Base-by-base conservation (phyloP, 1,139 yeast genomes). In the Pichia kudriavzevii region DNA sequence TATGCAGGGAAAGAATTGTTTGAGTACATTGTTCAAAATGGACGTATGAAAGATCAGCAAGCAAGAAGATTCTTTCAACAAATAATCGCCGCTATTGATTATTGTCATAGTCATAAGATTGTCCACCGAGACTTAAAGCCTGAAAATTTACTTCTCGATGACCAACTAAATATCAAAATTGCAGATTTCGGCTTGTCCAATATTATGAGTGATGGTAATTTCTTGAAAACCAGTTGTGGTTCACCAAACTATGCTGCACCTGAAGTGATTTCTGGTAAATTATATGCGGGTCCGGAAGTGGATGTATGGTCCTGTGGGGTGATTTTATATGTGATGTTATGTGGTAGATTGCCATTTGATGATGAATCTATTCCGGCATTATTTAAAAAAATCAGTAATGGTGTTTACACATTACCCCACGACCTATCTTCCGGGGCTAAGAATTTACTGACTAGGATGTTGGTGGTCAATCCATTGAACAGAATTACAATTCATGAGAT, bases 291-390 rank as follows among this genome's bases (percentile, higher is more conserved):
- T 5, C 97, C 97, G 3, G 98, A 91, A 61, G 98, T 91, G 33
- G 98, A 93, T 58, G 97, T 93, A 35, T 93, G 99, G 99, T 83
- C 95, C 0, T 82, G 95, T 50, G 98, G 99, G 49, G 97, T 93
- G 32, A 91, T 93, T 38, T 67, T 91, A 42, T 91, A 88, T 52
- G 98, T 93, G 32, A 87, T 91, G 95, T 69, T 91, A 37, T 91
- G 97, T 62, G 97, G 99, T 25, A 71, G 97, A 53, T 70, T 93
- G 47, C 99, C 99, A 10, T 93, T 93, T 59, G 98, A 91, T 60
- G 98, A 91, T 58, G 98, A 91, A 52, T 84, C 88, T 55, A 91
- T 91, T 40, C 99, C 99, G 5, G 95, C 94, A 2, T 67, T 91
- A 45, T 91, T 93, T 67, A 88, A 88, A 59, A 88, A 91, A 57